Base-by-base conservation (phyloP, 306 rosid genomes). In the Rosa rugosa region DNA sequence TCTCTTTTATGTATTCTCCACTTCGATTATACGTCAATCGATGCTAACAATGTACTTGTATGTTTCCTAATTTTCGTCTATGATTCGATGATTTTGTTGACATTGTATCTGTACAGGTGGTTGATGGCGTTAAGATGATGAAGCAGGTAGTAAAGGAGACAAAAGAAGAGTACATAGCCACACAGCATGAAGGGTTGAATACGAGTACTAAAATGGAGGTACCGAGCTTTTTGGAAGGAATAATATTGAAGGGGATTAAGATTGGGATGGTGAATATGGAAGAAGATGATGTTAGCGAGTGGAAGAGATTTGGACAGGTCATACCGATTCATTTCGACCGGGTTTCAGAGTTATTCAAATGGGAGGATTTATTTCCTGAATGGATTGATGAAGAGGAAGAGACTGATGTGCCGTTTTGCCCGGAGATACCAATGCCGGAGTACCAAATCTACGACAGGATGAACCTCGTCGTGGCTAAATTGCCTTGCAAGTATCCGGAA, bases 331-430 rank as follows among this genome's bases (percentile, higher is more conserved):
- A 47, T 12, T 93, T 93, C 11, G 90, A 95, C 31, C 86, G 45
- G 73, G 98, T 89, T 10, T 87, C 99, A 0, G 68, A 88, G 53
- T 38, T 69, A 44, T 93, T 95, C 87, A 89, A 95, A 51, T 95
- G 99, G 99, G 89, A 92, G 10, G 94, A 95, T 27, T 78, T 95
- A 69, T 95, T 88, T 72, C 99, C 99, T 0, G 99, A 95, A 81
- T 95, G 98, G 97, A 87, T 95, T 27, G 99, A 95, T 18, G 98
- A 95, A 64, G 99, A 95, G 71, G 99, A 95, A 85, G 99, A 88
- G 31, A 86, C 81, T 8, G 97, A 95, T 1, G 97, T 91, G 1
- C 90, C 97, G 11, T 51, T 89, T 0, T 95, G 99, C 41, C 99
- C 99, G 0, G 98, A 93, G 79, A 73, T 95, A 64, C 91, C 98